Evolutionary conservation across 306 rosid species (phyloP).

Genomic region (Vachellia pachyceras): DNA sequence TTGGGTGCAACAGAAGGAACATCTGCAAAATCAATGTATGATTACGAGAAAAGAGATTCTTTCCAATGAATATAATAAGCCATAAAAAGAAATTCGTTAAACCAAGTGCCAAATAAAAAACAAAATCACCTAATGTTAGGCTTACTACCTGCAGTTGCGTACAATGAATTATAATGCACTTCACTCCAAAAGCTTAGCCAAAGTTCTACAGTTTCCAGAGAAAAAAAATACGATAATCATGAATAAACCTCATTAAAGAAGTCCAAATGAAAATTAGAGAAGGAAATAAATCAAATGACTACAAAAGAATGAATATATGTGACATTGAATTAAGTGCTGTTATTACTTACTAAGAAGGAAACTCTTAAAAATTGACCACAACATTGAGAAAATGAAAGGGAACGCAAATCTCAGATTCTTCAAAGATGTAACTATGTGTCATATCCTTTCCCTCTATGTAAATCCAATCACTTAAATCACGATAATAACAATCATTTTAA

Average conservation of each 20-base stretch:
- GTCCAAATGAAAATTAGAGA: background rate
- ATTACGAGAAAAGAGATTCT: conserved; percentile 21
- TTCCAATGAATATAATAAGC: background rate
- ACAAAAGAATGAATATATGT: background rate
- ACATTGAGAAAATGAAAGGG: conserved; percentile 7
- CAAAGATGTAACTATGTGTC: background rate
- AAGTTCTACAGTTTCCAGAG: conserved; percentile 55
- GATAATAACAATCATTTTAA: no score
- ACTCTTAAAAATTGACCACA: conserved; percentile 24
- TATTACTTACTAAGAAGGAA: background rate
- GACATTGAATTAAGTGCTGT: background rate
- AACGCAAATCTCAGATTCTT: conserved; percentile 6
- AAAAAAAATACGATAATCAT: background rate
- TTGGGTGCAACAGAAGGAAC: conserved; percentile 74
- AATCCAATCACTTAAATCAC: background rate
- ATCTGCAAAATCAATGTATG: conserved; percentile 59
- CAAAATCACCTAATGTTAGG: conserved; percentile 6
- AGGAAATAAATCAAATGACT: background rate
- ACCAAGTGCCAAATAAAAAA: background rate
- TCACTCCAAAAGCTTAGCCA: conserved; percentile 99
- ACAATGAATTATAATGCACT: conserved; percentile 93
- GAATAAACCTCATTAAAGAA: conserved; percentile 3
- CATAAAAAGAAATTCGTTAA: no score
- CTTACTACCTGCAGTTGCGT: conserved; percentile 71
- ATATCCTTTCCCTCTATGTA: background rate